Evolutionary conservation across 306 rosid species (phyloP).

Genomic region (Trichosanthes truncata): DNA sequence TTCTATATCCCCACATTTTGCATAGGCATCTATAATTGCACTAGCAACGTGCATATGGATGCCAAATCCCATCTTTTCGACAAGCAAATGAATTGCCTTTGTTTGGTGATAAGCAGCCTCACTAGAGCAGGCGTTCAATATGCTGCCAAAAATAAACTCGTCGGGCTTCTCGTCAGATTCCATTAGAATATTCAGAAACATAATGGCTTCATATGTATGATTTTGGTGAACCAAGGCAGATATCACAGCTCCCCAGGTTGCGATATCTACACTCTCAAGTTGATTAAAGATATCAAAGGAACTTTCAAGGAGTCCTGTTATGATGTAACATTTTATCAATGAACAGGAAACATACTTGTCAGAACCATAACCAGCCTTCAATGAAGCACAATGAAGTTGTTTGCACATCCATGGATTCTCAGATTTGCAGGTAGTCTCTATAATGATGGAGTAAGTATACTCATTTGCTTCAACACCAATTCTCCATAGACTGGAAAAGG

Average conservation of each 20-base stretch:
- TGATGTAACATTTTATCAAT: slow-evolving; percentile 31
- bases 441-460: slow-evolving; percentile 28
- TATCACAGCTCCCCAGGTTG: slow-evolving; percentile 36
- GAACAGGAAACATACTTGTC: slow-evolving; percentile 31
- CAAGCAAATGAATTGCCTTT: slow-evolving; percentile 26
- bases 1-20: slow-evolving; percentile 42
- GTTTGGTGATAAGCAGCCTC: slow-evolving; percentile 28
- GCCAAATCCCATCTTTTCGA: slow-evolving; percentile 38
- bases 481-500: slow-evolving; percentile 25
- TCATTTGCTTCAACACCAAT: slow-evolving; percentile 32
- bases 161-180: slow-evolving; percentile 37
- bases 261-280: slow-evolving; percentile 29
- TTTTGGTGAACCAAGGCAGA: slow-evolving; percentile 36
- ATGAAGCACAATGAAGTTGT: slow-evolving; percentile 33
- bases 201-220: slow-evolving; percentile 27
- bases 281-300: slow-evolving; percentile 30
- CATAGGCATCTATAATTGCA: slow-evolving; percentile 49
- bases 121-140: slow-evolving; percentile 35
- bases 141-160: slow-evolving; percentile 39
- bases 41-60: slow-evolving; percentile 34
- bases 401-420: slow-evolving; percentile 21
- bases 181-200: slow-evolving; percentile 20
- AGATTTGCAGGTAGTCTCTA: slow-evolving; percentile 30
- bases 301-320: slow-evolving; percentile 29
- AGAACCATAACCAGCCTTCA: slow-evolving; percentile 34